Evolutionary conservation across 2,329 filamentous ascomycete species (phyloP), one percentile per base, ranked within the genome.

Genomic region (Colletotrichum sp.): DNA sequence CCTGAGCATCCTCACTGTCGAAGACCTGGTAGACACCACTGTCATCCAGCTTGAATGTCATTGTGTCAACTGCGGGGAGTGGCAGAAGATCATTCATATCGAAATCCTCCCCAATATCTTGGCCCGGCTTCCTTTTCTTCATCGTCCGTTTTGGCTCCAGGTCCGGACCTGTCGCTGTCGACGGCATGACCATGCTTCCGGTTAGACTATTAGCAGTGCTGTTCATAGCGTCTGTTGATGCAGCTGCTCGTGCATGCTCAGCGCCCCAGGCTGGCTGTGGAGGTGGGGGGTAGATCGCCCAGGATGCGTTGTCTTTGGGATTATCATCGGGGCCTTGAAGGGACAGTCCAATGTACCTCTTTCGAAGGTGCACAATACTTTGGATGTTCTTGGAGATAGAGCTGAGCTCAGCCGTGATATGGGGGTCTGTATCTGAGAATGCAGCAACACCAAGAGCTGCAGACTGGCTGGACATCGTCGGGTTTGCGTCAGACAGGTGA

Each of bases 11-110:
- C 6, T 90, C 86, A 63, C 91, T 93, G 79, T 96, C 93, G 82
- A 95, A 98, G 2, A 99, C 95, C 82, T 99, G 97, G 82, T 95
- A 99, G 6, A 99, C 95, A 76, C 97, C 95, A 79, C 91, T 94
- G 5, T 93, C 91, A 83, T 99, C 97, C 57, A 99, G 88, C 74
- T 90, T 91, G 84, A 94, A 99, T 0, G 90, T 91, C 91, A 95
- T 93, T 76, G 93, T 91, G 61, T 93, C 93, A 32, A 91, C 83
- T 5, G 88, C 90, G 0, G 96, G 95, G 3, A 98, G 85, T 1
- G 96, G 95, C 68, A 94, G 83, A 36, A 95, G 83, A 78, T 98
- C 95, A 2, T 93, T 90, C 82, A 98, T 91, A 76, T 95, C 90
- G 82, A 99, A 99, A 83, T 99, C 96, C 81, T 96, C 95, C 13